phyloP scores from a whole-genome alignment of 805 yeast genomes.

The Nakazawaea populi region DNA sequence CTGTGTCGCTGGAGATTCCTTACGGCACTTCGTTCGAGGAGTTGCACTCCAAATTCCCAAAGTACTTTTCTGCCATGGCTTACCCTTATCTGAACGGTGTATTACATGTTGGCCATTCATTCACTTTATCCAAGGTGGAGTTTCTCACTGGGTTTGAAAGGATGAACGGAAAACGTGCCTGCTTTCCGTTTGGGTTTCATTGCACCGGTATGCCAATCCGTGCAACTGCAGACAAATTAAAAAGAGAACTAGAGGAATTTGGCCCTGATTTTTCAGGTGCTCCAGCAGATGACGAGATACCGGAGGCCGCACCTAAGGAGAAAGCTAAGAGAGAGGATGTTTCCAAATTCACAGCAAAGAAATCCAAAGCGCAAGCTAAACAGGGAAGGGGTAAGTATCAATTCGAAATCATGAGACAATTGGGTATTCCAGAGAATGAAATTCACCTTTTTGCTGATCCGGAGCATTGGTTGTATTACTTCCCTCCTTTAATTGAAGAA shows the following conservation, averaged over 20 bases:
- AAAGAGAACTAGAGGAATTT: slow-evolving; percentile 86
- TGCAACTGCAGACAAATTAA: slow-evolving; percentile 92
- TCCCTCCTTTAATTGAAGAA: slow-evolving; percentile 83
- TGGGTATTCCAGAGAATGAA: slow-evolving; percentile 82
- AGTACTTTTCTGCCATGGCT: slow-evolving; percentile 90
- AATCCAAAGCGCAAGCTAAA: slow-evolving; percentile 91
- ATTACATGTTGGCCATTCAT: slow-evolving; percentile 94
- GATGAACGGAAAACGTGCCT: slow-evolving; percentile 86
- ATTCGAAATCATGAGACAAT: slow-evolving; percentile 92
- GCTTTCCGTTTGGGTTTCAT: slow-evolving; percentile 96
- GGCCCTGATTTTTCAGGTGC: slow-evolving; percentile 73
- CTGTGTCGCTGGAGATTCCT: slow-evolving; percentile 60
- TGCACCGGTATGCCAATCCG: slow-evolving; percentile 99
- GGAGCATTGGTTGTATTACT: slow-evolving; percentile 81
- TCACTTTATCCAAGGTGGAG: slow-evolving; percentile 91
- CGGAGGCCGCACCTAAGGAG: slow-evolving; percentile 23
- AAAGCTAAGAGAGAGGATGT: slow-evolving; percentile 60
- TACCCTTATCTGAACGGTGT: slow-evolving; percentile 99
- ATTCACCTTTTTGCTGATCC: slow-evolving; percentile 88
- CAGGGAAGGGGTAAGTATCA: slow-evolving; percentile 93
- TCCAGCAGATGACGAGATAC: slow-evolving; percentile 54
- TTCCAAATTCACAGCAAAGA: slow-evolving; percentile 87
- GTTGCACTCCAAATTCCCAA: slow-evolving; percentile 75
- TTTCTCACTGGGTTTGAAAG: slow-evolving; percentile 91
- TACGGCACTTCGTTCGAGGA: slow-evolving; percentile 54